A percentile compares a stretch with the other conserved stretches of the same genome.
Evolutionary conservation across 306 rosid species (phyloP).

Genomic region (Rubus idaeus): DNA sequence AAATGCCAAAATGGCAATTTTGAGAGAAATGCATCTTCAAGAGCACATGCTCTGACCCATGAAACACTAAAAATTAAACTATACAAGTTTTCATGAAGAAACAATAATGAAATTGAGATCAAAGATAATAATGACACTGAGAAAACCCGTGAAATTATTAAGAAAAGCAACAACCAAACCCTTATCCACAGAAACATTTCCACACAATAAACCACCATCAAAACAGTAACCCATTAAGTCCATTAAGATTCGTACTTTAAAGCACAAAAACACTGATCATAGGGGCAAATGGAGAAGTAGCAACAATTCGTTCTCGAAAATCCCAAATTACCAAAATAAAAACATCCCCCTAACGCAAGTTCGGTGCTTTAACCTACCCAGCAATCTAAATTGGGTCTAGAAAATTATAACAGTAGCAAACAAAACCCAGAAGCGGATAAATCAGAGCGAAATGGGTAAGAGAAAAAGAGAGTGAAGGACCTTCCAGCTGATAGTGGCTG

Average conservation of each 20-base stretch:
- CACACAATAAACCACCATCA: neutral
- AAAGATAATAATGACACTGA: neutral
- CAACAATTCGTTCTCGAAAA: neutral
- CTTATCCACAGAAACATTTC: neutral
- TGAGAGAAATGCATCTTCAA: neutral
- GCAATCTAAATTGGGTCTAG: neutral
- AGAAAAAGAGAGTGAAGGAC: slow-evolving; percentile 30
- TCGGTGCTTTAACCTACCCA: neutral
- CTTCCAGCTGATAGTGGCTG: slow-evolving; percentile 57
- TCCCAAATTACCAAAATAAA: neutral
- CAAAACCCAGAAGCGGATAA: slow-evolving; percentile 6
- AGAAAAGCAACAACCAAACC: neutral
- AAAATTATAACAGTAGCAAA: neutral
- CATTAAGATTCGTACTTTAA: neutral
- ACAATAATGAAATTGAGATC: neutral
- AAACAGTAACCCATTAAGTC: neutral
- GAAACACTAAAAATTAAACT: neutral
- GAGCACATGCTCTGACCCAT: neutral
- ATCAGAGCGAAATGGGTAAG: neutral
- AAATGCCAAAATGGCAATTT: neutral
- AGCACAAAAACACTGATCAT: neutral
- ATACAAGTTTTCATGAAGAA: neutral
- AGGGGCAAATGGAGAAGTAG: neutral
- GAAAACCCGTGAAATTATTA: neutral
- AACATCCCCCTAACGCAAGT: neutral